phyloP scores from a whole-genome alignment of 495 filamentous ascomycete species.

The Letharia columbiana region DNA sequence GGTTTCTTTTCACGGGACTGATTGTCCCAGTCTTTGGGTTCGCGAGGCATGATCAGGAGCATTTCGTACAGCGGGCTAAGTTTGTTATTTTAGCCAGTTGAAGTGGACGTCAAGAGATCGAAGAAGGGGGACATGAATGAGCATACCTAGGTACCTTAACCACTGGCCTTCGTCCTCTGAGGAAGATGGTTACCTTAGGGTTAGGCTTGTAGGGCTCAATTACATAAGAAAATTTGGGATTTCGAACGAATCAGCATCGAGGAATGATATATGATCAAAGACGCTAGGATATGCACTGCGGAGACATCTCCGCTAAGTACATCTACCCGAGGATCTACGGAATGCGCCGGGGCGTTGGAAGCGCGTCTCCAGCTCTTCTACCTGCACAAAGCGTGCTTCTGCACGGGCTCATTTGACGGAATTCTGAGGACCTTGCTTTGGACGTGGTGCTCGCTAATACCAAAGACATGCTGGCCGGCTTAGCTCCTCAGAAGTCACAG shows the following conservation, averaged over 20 bases:
- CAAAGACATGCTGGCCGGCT: not conserved
- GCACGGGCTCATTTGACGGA: not conserved
- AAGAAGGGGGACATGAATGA: not conserved
- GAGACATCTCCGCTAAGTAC: not conserved
- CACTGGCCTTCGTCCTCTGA: no score
- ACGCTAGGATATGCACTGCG: no score
- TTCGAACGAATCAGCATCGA: no score
- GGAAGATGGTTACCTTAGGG: no score
- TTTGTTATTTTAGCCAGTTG: not conserved
- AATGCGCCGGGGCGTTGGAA: not conserved
- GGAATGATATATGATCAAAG: no score
- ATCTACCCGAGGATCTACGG: not conserved
- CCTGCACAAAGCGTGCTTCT: not conserved
- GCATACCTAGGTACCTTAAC: no score
- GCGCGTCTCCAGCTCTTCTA: not conserved
- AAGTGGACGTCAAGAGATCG: not conserved
- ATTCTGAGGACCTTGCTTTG: not conserved
- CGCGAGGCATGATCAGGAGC: not conserved
- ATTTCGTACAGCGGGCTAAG: not conserved
- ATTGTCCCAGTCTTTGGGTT: not conserved
- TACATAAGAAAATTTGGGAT: no score
- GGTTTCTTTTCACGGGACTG: conserved; percentile 28
- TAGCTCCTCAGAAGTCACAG: not conserved
- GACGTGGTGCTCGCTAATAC: not conserved
- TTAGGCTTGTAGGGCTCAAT: no score